Base-by-base conservation (phyloP, 257 asterid species). In the Parsonsia alboflavescens region DNA sequence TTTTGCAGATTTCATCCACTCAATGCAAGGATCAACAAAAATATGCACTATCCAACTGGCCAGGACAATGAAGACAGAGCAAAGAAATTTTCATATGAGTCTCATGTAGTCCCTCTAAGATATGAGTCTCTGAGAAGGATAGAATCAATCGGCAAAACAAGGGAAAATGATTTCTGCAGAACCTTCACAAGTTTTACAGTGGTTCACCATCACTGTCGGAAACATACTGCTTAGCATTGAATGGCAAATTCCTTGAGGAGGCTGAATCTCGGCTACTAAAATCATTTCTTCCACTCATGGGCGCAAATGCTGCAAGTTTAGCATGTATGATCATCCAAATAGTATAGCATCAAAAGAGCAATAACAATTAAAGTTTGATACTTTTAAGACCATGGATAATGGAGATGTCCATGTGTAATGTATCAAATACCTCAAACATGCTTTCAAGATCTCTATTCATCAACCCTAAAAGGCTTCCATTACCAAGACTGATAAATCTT, bases 241-340 rank as follows among this genome's bases (percentile, higher is more conserved):
- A 86, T n/a, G 97, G 97, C 78, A 81, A 85, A 30, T 85, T 84
- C 85, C 76, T 87, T 13, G 89, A 77, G 58, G 90, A 77, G 53
- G 84, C 81, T 24, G 87, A 71, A 42, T 76, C 75, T 67, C 70
- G 82, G 76, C 10, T 81, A 71, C 70, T 85, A 79, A 71, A 76
- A 72, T 82, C 83, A 77, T 68, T 75, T 73, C 80, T 82, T 71
- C 84, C 90, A 75, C 72, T 87, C 91, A 91, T 87, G 21, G 98
- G 97, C 33, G 97, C 98, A 87, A 91, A 93, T 44, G 97, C 97
- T 93, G 94, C 85, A 81, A 72, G 46, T 70, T 72, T 46, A 58
- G 80, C 74, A 67, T 8, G 33, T 6, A 26, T 12, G 13, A 46
- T 61, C 52, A 59, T 0, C 48, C 58, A 33, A 19, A 62, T 69